phyloP scores from a whole-genome alignment of 129 eudicot species.

The Chrysanthemum makinoi region DNA sequence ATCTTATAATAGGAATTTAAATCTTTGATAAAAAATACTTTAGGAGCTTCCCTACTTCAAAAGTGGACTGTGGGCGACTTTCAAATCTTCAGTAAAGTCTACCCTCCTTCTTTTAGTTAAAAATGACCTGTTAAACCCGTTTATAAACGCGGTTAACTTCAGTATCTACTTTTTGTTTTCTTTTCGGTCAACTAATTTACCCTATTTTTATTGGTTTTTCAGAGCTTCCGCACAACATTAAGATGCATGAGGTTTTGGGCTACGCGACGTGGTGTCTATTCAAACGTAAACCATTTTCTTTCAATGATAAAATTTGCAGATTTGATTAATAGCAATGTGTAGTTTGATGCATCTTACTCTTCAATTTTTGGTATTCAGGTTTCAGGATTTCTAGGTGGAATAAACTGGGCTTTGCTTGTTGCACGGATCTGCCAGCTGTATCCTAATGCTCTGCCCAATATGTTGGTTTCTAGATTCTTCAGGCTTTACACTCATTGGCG shows the following conservation, averaged over 20 bases:
- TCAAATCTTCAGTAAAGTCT: too few species aligned
- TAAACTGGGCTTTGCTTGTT: constrained; percentile 79
- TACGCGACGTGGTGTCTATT: constrained; percentile 91
- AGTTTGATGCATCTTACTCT: not conserved
- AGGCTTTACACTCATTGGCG: constrained; percentile 72
- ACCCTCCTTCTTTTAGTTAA: too few species aligned
- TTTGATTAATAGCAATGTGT: not conserved
- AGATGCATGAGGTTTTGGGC: constrained; percentile 99
- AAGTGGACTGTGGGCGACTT: too few species aligned
- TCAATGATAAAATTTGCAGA: not conserved
- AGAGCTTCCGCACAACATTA: constrained; percentile 88
- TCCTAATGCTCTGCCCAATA: constrained; percentile 69
- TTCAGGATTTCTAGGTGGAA: constrained; percentile 69
- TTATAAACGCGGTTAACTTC: too few species aligned
- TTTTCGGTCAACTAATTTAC: not conserved
- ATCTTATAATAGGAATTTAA: too few species aligned
- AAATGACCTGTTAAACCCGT: too few species aligned
- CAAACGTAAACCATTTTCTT: constrained; percentile 57
- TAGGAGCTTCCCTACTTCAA: too few species aligned
- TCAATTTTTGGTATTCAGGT: constrained; percentile 34
- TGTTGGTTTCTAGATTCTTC: constrained; percentile 68
- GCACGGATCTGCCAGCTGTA: constrained; percentile 77
- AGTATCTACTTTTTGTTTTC: not conserved
- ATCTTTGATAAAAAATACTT: too few species aligned
- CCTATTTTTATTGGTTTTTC: constrained; percentile 6